Evolutionary conservation across 495 filamentous ascomycete genomes (phyloP), one percentile per base, ranked within the genome.

Genomic region (Neurospora sp.): DNA sequence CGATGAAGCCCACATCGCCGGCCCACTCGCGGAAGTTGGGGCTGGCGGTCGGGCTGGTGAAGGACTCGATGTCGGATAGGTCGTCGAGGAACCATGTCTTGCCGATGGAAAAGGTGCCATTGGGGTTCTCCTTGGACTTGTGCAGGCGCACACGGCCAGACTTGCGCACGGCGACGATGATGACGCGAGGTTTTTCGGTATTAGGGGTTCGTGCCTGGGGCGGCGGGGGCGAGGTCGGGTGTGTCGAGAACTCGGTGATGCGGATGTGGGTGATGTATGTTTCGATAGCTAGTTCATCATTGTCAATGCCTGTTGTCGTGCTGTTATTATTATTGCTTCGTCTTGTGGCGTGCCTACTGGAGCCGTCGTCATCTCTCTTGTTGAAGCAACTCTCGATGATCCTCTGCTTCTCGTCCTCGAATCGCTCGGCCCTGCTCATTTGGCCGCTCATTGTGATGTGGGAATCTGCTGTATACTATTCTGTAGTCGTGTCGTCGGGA

Each of bases 71-170:
- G 35, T 86, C 84, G 9, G 86, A 86, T 41, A 99, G 83, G 77
- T 98, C 95, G 78, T 98, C 94, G 71, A 99, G 85, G 79, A 92
- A 90, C 96, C 96, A 99, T 4, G 94, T 98, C 83, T 99, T 99
- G 48, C 96, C 96, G 77, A 99, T 98, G 8, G 96, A 98, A 82
- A 97, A 99, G 5, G 92, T 88, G 39, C 93, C 93, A 82, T 98
- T 97, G 59, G 87, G 86, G 80, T 99, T 99, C 81, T 99, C 96
- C 74, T 96, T 90, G 70, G 93, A 94, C 81, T 99, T 99, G 85
- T 98, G 96, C 85, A 99, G 89, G 71, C 94, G 92, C 75, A 99
- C 94, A 73, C 94, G 88, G 69, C 95, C 95, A 0, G 95, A 97
- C 75, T 92, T 95, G 66, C 93, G 89, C 72, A 99, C 95, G 11